Evolutionary conservation across 2,329 filamentous ascomycete species (phyloP), one percentile per base, ranked within the genome.

Genomic region (Clathrospora elynae): DNA sequence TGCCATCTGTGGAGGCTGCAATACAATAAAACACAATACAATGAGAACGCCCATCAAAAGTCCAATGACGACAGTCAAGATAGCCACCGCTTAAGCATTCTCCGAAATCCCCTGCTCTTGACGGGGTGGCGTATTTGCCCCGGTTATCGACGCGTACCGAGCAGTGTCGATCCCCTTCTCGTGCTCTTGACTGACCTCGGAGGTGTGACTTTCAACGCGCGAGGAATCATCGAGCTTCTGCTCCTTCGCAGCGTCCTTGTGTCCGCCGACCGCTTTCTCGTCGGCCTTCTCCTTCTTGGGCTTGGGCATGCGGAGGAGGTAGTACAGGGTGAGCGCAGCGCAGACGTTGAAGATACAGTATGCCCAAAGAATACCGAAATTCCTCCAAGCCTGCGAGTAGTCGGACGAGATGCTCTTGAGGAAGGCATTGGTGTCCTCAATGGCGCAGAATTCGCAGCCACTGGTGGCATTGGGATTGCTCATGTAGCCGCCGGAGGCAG

Each of bases 301-400:
- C 67, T 75, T 78, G 5, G 78, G 79, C 53, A 82, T 75, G n/a
- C 79, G 68, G 13, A 73, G 59, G 26, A 80, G 59, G 76, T 77
- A 82, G 62, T 82, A 82, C 13, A 82, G 57, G 26, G 71, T 68
- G 6, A 79, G 61, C 0, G 79, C 78, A 0, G 64, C 75, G 19
- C 64, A 49, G 12, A 76, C 60, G 53, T 82, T 82, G 62, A 81
- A 79, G 24, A 73, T 66, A 37, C 80, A 69, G 47, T 72, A 82
- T 2, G 64, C 76, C 70, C 75, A 80, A 40, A 82, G 63, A 32
- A 82, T 68, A 2, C 51, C 79, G 41, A 79, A 79, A 51, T 82
- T 77, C 31, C 78, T 68, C 78, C 78, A 80, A n/a, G 66, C 61
- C 10, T 76, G 57, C 13, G 41, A 54, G 49, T 75, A 78, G 29